Base-by-base conservation (phyloP, 257 asterid species). In the Nicotiana tomentosiformis region DNA sequence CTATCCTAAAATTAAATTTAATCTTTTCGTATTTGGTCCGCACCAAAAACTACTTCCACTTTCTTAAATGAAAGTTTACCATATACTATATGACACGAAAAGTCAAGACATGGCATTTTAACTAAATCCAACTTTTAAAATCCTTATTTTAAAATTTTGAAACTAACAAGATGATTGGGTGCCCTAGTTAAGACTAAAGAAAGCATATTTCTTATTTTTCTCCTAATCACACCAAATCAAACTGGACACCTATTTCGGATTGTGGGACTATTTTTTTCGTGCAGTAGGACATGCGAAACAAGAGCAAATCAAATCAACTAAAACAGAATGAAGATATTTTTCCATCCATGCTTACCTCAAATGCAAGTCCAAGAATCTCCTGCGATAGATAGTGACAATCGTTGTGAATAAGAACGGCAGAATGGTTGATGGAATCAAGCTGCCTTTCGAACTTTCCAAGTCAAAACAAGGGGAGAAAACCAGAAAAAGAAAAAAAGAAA, bases 351-450 rank as follows among this genome's bases (percentile, higher is more conserved):
- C 83, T 69, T 88, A 91, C 99, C 98, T 96, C 94, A 91, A 94
- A 96, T 43, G 98, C 94, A 88, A 96, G 97, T 82, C 98, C 99
- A 85, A 94, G 93, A 87, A 93, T 92, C 93, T 96, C 99, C 87
- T 92, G 94, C 84, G 98, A 92, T 18, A 96, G 90, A 90, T 92
- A 96, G 78, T 93, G 93, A 83, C 98, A 96, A 84, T 96, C 99
- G 74, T 96, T 96, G 90, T 94, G 96, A 90, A 93, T 88, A 84
- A 93, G 98, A 87, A 94, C 92, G 37, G 98, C 95, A 9, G 97
- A 94, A 91, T 96, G 98, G 92, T 91, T 92, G 77, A 94, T 92
- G 83, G 95, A 84, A 83, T 91, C 99, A 82, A 96, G 98, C 88
- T 93, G 97, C 87, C 90, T 93, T 84, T 96, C 94, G 83, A 94